Evolutionary conservation across 2,329 filamentous ascomycete species (phyloP).

Genomic region (Paecilomyces variotii): DNA sequence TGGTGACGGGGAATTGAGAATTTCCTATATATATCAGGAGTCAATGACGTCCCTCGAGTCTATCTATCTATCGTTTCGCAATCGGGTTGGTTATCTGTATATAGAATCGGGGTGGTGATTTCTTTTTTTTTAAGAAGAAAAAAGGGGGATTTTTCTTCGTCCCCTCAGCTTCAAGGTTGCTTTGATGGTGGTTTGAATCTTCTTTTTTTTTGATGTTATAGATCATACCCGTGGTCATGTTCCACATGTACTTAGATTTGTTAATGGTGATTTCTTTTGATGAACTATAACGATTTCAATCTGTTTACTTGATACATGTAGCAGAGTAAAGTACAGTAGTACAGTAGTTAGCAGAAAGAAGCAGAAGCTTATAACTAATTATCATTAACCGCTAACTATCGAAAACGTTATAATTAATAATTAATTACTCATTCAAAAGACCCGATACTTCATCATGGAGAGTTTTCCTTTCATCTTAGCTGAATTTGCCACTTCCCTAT

Average conservation of each 20-base stretch:
- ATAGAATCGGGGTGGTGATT: background rate
- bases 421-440: no score
- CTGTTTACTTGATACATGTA: background rate
- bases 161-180: background rate
- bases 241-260: background rate
- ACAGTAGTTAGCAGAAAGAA: no score
- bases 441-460: no score
- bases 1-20: background rate
- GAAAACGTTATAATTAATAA: no score
- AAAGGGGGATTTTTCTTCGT: background rate
- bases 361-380: no score
- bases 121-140: background rate
- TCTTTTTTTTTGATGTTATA: background rate
- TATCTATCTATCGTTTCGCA: background rate
- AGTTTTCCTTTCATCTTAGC: no score
- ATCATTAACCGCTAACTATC: no score
- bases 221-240: background rate
- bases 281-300: background rate
- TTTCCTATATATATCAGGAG: background rate
- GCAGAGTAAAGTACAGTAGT: no score
- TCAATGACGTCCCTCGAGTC: no score
- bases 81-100: background rate
- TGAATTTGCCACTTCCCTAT: no score
- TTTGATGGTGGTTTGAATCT: background rate
- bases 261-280: background rate